phyloP scores from a whole-genome alignment of 1,284 basidiomycete genomes.

The Pyrrhoderma noxium region DNA sequence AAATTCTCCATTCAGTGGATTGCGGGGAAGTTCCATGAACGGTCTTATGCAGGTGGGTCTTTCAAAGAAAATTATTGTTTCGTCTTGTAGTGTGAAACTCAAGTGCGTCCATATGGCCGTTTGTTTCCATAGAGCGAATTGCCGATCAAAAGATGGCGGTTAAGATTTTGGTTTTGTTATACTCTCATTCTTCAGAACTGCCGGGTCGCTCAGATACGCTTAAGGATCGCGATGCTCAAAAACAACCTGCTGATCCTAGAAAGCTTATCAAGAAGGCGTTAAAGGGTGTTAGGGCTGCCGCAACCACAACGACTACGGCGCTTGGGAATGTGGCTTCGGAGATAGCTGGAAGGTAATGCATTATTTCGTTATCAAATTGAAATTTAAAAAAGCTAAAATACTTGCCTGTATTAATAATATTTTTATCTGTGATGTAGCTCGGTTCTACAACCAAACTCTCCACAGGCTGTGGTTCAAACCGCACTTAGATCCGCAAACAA shows the following conservation, averaged over 20 bases:
- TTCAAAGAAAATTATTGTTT: neutral
- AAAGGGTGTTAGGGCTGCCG: slow-evolving; percentile 63
- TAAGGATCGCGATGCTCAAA: slow-evolving; percentile 36
- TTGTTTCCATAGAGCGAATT: slow-evolving; percentile 55
- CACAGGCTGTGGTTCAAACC: slow-evolving; percentile 74
- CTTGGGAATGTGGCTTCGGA: slow-evolving; percentile 72
- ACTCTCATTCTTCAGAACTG: slow-evolving; percentile 70
- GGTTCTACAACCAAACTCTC: slow-evolving; percentile 83
- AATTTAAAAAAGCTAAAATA: too few relatives aligned
- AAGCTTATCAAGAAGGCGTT: slow-evolving; percentile 66
- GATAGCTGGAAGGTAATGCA: slow-evolving; percentile 54
- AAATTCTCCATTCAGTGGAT: slow-evolving; percentile 88
- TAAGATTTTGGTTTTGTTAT: slow-evolving; percentile 66
- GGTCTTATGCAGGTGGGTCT: slow-evolving; percentile 66
- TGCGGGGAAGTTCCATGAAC: slow-evolving; percentile 79
- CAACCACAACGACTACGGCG: slow-evolving; percentile 77
- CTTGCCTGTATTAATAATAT: slow-evolving; percentile 2
- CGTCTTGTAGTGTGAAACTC: neutral
- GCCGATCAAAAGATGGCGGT: slow-evolving; percentile 79
- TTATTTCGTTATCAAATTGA: slow-evolving; percentile 4
- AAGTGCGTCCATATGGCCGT: neutral
- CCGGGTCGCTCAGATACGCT: slow-evolving; percentile 65
- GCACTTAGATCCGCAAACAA: slow-evolving; percentile 79
- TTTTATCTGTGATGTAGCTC: slow-evolving; percentile 43
- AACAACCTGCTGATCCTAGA: slow-evolving; percentile 45